These are phyloP conservation scores for Mediolabrus comicus DNA, from an alignment of 108 stramenopile species.

Conservation along the genomic window DNA sequence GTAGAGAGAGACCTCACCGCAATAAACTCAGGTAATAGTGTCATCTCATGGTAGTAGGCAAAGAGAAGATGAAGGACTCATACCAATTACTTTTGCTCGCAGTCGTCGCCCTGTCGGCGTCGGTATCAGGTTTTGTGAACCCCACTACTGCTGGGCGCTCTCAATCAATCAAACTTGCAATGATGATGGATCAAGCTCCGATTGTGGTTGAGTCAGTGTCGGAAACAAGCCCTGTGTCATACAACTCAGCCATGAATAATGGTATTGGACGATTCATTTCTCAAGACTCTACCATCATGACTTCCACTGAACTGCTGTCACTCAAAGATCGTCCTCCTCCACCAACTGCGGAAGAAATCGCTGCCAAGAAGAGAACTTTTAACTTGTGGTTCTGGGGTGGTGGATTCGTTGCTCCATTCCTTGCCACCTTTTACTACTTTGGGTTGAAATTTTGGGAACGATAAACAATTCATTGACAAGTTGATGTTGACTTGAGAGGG, in stretches of 20 bases:
- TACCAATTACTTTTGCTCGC: slow-evolving; percentile 1
- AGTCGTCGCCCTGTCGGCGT: slow-evolving; percentile 4
- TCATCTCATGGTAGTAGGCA: no score
- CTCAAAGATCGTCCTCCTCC: slow-evolving; percentile 76
- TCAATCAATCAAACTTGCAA: slow-evolving; percentile 16
- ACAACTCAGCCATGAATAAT: slow-evolving; percentile 12
- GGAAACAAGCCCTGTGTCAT: slow-evolving; percentile 6
- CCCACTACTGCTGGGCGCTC: slow-evolving; percentile 5
- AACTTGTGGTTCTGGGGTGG: slow-evolving; percentile 86
- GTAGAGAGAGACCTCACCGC: no score
- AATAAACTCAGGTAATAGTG: no score
- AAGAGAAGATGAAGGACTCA: slow-evolving; percentile 1
- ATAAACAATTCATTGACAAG: slow-evolving; percentile 29
- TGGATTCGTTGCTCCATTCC: slow-evolving; percentile 85
- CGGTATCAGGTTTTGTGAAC: slow-evolving; percentile 22
- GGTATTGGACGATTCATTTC: slow-evolving; percentile 23
- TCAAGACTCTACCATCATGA: slow-evolving; percentile 22
- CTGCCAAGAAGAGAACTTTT: slow-evolving; percentile 80
- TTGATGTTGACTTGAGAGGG: background rate
- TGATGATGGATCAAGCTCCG: slow-evolving; percentile 22
- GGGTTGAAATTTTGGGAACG: slow-evolving; percentile 87
- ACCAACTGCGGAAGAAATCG: slow-evolving; percentile 79
- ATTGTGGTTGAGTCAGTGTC: slow-evolving; percentile 12
- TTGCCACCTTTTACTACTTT: slow-evolving; percentile 85
- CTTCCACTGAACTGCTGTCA: slow-evolving; percentile 46